phyloP scores from a whole-genome alignment of 2,329 filamentous ascomycete genomes.

The Leptographium wingfieldii region DNA sequence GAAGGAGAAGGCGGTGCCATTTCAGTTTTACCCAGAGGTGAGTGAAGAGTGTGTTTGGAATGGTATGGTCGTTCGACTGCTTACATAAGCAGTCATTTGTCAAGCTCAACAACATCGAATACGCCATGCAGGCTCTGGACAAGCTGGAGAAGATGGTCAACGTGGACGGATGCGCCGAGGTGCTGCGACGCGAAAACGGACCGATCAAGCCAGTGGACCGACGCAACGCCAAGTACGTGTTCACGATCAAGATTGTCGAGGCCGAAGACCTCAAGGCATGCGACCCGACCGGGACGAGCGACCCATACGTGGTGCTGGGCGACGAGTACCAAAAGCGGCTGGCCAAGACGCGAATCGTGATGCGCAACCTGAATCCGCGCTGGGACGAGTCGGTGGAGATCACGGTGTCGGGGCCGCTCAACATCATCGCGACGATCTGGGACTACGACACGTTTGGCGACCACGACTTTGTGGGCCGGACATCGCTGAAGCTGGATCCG shows the following conservation, averaged over 20 bases:
- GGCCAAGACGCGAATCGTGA: slow-evolving; percentile 86
- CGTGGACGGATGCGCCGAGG: slow-evolving; percentile 76
- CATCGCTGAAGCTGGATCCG: slow-evolving; percentile 97
- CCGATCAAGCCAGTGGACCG: slow-evolving; percentile 50
- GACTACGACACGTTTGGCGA: slow-evolving; percentile 96
- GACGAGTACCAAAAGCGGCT: slow-evolving; percentile 97
- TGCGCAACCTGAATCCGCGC: slow-evolving; percentile 78
- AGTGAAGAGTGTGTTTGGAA: slow-evolving; percentile 15
- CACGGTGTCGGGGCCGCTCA: slow-evolving; percentile 78
- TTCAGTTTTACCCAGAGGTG: slow-evolving; percentile 91
- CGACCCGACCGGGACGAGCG: slow-evolving; percentile 84
- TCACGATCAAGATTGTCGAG: slow-evolving; percentile 97
- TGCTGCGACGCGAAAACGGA: slow-evolving; percentile 63
- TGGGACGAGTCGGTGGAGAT: slow-evolving; percentile 98
- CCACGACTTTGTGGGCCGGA: slow-evolving; percentile 92
- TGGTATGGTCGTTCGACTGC: background rate
- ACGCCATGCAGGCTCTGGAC: slow-evolving; percentile 83
- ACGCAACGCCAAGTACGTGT: slow-evolving; percentile 79
- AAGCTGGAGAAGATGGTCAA: slow-evolving; percentile 82
- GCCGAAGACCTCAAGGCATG: slow-evolving; percentile 97
- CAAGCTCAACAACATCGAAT: slow-evolving; percentile 96
- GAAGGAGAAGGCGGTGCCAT: slow-evolving; percentile 89
- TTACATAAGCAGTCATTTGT: slow-evolving; percentile 61
- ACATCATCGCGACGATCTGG: slow-evolving; percentile 95
- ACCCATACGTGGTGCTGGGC: slow-evolving; percentile 92